Percentiles rank a stretch among this genome's conserved stretches.
These are phyloP conservation scores for Amanita pseudoporphyria DNA, from an alignment of 768 basidiomycete genomes.

Conservation along the genomic window DNA sequence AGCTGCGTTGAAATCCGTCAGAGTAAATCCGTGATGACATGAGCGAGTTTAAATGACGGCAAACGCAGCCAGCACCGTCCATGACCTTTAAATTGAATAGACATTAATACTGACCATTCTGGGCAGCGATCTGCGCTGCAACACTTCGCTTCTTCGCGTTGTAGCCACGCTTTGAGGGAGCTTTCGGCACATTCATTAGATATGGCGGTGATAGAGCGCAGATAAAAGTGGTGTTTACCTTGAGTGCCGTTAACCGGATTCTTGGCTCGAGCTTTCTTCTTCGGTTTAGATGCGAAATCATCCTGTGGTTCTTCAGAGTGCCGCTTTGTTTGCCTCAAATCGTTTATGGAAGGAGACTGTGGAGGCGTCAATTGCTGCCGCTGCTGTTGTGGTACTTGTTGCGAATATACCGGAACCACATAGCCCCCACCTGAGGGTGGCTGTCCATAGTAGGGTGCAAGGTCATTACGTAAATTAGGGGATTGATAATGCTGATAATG, in stretches of 20 bases:
- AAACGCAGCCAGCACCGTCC: background rate
- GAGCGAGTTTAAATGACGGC: slow-evolving; percentile 13
- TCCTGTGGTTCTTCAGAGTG: slow-evolving; percentile 21
- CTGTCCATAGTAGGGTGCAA: slow-evolving; percentile 22
- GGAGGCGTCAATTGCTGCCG: slow-evolving; percentile 18
- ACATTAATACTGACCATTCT: slow-evolving; percentile 40
- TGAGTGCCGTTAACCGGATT: slow-evolving; percentile 7
- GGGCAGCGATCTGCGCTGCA: slow-evolving; percentile 52
- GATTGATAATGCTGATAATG: slow-evolving; percentile 13
- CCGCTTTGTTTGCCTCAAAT: slow-evolving; percentile 5
- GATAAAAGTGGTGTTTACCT: slow-evolving; percentile 2
- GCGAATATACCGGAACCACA: slow-evolving; percentile 1
- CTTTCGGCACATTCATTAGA: slow-evolving; percentile 14
- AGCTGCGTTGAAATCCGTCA: slow-evolving; percentile 10
- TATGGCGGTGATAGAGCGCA: background rate
- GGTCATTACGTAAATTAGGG: slow-evolving; percentile 8
- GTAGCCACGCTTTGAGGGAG: slow-evolving; percentile 54
- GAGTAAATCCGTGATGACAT: slow-evolving; percentile 2
- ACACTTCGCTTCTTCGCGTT: slow-evolving; percentile 67
- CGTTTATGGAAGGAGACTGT: slow-evolving; percentile 4
- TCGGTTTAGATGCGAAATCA: slow-evolving; percentile 27
- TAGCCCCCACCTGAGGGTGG: slow-evolving; percentile 13
- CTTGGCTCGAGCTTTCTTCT: slow-evolving; percentile 15
- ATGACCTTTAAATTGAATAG: slow-evolving; percentile 4
- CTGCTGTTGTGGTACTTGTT: slow-evolving; percentile 7